Evolutionary conservation across 805 yeast species (phyloP).

Genomic region (Cyberlindnera nakhonratchasimensis): DNA sequence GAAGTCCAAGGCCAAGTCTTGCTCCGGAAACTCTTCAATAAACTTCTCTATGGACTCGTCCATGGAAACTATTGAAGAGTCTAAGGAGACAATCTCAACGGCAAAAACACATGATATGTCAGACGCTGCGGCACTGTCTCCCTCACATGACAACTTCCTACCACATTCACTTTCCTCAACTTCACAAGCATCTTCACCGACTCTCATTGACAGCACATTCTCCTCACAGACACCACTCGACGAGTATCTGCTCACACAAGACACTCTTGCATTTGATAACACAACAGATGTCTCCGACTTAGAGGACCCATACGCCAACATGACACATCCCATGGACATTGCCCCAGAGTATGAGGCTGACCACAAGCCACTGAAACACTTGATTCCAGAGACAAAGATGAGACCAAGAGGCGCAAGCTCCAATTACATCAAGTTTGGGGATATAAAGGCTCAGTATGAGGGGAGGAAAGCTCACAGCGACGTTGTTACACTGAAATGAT

Average conservation of each 20-base stretch:
- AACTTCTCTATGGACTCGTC: not conserved
- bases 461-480: conserved; percentile 1
- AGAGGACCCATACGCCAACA: conserved; percentile 25
- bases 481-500: conserved; percentile 1
- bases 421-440: conserved; percentile 18
- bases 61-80: not conserved
- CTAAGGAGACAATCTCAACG: not conserved
- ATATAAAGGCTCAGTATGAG: not conserved
- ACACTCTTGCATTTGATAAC: conserved; percentile 4
- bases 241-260: conserved; percentile 5
- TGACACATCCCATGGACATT: conserved; percentile 26
- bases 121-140: no score
- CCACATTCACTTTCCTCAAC: no score
- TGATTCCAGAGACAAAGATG: conserved; percentile 8
- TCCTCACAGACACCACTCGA: conserved; percentile 1
- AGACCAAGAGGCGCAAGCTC: conserved; percentile 20
- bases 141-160: no score
- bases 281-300: conserved; percentile 13
- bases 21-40: not conserved
- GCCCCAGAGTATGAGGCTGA: conserved; percentile 1
- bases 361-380: not conserved
- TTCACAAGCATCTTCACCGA: conserved; percentile 15
- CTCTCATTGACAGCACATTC: conserved; percentile 7
- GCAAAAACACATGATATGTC: no score
- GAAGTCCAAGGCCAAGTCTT: not conserved